phyloP scores from a whole-genome alignment of 257 asterid species.

The Solanum bukasovii region DNA sequence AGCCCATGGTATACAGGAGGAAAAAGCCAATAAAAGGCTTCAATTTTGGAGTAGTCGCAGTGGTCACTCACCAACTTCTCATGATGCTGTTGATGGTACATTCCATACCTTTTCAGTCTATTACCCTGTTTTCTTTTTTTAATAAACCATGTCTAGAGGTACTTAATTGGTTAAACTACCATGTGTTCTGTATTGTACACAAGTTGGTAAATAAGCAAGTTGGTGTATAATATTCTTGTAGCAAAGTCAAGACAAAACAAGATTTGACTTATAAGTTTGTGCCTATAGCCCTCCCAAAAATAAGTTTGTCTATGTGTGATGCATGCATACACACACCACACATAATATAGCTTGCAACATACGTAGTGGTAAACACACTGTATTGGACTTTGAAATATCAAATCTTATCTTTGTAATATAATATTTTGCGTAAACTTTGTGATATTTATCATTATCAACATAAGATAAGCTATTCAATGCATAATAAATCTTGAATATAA shows the following conservation, averaged over 20 bases:
- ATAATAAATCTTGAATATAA: neutral
- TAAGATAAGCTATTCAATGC: neutral
- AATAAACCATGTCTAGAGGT: neutral
- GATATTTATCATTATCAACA: neutral
- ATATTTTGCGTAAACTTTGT: neutral
- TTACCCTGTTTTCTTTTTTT: neutral
- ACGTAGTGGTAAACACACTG: neutral
- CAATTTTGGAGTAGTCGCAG: constrained; percentile 86
- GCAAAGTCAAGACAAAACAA: neutral
- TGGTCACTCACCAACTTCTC: constrained; percentile 78
- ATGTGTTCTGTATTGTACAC: neutral
- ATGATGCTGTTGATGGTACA: constrained; percentile 80
- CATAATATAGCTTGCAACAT: neutral
- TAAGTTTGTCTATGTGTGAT: neutral
- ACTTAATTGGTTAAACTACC: neutral
- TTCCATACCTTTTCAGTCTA: neutral
- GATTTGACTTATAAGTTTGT: neutral
- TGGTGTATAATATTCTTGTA: neutral
- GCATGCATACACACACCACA: neutral
- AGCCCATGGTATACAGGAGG: constrained; percentile 74
- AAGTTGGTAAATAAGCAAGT: neutral
- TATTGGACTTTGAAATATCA: neutral
- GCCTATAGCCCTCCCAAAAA: neutral
- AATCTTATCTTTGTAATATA: neutral
- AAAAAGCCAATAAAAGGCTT: constrained; percentile 57